Conservation (phyloP, 1,284 basidiomycete species). For the Cutaneotrichosporon sp. region DNA sequence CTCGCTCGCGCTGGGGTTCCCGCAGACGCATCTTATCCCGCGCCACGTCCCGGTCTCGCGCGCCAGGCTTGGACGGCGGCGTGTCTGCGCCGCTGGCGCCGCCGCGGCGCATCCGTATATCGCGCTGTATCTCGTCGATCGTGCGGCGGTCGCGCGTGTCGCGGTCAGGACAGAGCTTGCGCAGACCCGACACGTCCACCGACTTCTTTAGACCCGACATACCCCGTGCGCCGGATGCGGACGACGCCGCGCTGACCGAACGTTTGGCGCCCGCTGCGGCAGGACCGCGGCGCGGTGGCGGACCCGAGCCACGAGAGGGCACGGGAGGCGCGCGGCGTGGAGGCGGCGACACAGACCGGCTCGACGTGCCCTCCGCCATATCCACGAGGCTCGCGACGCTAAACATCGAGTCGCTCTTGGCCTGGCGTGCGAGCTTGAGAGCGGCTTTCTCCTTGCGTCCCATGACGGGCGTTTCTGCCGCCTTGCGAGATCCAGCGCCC, state of each 20-base stretch:
- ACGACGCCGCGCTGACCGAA: too few relatives aligned
- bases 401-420: slow-evolving; percentile 22
- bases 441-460: slow-evolving; percentile 33
- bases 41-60: neutral
- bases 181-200: slow-evolving; percentile 19
- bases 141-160: slow-evolving; percentile 33
- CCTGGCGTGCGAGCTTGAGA: slow-evolving; percentile 10
- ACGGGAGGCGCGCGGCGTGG: neutral
- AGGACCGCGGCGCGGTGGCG: neutral
- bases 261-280: neutral
- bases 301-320: neutral
- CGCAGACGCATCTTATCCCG: too few relatives aligned
- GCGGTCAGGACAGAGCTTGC: slow-evolving; percentile 37
- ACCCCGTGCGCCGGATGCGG: neutral
- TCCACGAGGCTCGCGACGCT: slow-evolving; percentile 35
- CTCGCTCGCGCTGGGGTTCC: neutral
- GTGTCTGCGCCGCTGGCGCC: neutral
- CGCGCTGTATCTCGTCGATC: slow-evolving; percentile 39
- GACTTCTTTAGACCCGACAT: slow-evolving; percentile 18
- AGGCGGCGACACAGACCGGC: slow-evolving; percentile 3
- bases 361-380: slow-evolving; percentile 7
- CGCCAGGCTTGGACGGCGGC: neutral
- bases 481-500: neutral
- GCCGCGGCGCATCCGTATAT: slow-evolving; percentile 24
- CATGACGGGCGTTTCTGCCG: slow-evolving; percentile 22